Conservation (phyloP, 495 filamentous ascomycete genomes). For the Pseudevernia furfuracea region DNA sequence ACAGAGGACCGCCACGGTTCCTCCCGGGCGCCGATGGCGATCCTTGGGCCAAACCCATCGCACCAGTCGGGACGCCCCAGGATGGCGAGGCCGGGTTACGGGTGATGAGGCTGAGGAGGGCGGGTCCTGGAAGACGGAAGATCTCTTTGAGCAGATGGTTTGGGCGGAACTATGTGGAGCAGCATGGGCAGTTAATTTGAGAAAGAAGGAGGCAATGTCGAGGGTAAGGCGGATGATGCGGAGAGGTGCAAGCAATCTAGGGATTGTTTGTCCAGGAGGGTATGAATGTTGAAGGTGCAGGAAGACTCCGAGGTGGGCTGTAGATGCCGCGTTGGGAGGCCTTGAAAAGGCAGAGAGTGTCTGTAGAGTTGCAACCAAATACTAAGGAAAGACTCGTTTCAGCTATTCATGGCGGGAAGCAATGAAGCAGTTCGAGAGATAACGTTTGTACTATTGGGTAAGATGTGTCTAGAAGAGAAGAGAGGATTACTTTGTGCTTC, state of each 20-base stretch:
- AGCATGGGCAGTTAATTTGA: background rate
- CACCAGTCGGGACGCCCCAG: too few relatives aligned
- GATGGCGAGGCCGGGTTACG: background rate
- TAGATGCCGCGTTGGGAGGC: slow-evolving; percentile 11
- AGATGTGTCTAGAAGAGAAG: too few relatives aligned
- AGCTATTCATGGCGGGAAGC: too few relatives aligned
- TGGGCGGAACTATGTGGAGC: slow-evolving; percentile 1
- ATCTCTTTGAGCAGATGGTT: background rate
- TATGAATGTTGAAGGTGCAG: background rate
- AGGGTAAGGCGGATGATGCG: background rate
- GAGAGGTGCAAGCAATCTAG: background rate
- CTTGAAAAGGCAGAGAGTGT: too few relatives aligned
- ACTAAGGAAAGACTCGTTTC: too few relatives aligned
- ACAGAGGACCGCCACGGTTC: too few relatives aligned
- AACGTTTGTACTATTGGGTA: too few relatives aligned
- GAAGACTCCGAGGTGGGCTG: slow-evolving; percentile 7
- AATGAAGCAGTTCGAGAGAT: too few relatives aligned
- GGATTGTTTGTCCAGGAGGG: background rate
- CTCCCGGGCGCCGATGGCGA: too few relatives aligned
- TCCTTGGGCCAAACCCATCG: too few relatives aligned
- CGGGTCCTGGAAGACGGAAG: background rate
- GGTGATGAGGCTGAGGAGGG: background rate
- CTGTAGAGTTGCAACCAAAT: too few relatives aligned
- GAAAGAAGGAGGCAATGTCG: background rate
- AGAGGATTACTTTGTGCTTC: too few relatives aligned